These are phyloP conservation scores for Fomitopsis pulvina DNA, from an alignment of 768 basidiomycete species.

Conservation along the genomic window DNA sequence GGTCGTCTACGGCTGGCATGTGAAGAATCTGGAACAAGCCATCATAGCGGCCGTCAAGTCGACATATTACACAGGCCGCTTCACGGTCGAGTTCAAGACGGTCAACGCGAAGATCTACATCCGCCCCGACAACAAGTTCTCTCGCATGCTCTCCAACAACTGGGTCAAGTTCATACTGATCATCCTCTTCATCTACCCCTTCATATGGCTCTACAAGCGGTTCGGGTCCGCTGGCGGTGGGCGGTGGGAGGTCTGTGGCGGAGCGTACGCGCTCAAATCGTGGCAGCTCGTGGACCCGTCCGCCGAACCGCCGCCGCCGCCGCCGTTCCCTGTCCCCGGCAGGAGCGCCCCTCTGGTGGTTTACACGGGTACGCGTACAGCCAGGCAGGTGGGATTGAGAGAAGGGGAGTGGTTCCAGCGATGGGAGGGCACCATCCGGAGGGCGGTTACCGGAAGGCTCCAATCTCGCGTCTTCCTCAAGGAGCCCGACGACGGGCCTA, in stretches of 20 bases:
- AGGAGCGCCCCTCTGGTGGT: constrained; percentile 1
- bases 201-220: constrained; percentile 75
- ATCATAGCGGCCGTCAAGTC: constrained; percentile 31
- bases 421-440: constrained; percentile 67
- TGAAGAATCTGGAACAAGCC: constrained; percentile 33
- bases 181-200: constrained; percentile 67
- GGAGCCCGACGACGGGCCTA: constrained; percentile 11
- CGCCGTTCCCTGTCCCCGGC: background rate
- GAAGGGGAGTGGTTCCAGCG: constrained; percentile 77
- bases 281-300: constrained; percentile 7
- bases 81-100: constrained; percentile 46
- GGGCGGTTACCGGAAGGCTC: constrained; percentile 38
- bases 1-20: constrained; percentile 56
- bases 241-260: constrained; percentile 69
- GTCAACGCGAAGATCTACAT: constrained; percentile 48
- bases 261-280: constrained; percentile 66
- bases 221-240: constrained; percentile 66
- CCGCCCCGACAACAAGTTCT: constrained; percentile 59
- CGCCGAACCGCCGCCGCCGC: constrained; percentile 1
- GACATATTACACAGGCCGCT: constrained; percentile 30
- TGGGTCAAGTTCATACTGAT: constrained; percentile 68
- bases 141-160: constrained; percentile 59
- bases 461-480: constrained; percentile 10
- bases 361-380: constrained; percentile 26
- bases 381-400: constrained; percentile 46